A percentile compares a stretch with the other conserved stretches of the same genome.
phyloP scores from a whole-genome alignment of 2,329 filamentous ascomycete species.

The Chaetomiaceae sp. region DNA sequence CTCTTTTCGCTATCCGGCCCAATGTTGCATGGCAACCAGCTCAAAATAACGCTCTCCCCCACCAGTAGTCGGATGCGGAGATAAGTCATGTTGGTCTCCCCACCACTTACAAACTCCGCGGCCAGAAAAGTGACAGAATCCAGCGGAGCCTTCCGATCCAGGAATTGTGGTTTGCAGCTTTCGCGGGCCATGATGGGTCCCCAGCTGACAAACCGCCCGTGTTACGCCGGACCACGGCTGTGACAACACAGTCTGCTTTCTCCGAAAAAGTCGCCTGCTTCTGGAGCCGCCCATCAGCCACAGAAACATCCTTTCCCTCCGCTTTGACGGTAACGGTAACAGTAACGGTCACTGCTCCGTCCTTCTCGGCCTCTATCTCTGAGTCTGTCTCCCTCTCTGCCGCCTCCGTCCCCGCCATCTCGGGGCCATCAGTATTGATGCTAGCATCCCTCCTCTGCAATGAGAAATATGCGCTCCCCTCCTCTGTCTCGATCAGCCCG shows the following conservation, averaged over 20 bases:
- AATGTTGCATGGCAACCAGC: too few relatives aligned
- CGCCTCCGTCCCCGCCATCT: too few relatives aligned
- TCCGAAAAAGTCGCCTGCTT: constrained; percentile 3
- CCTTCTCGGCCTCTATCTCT: not conserved
- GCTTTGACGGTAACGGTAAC: not conserved
- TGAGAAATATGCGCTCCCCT: constrained; percentile 9
- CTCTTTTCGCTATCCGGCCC: too few relatives aligned
- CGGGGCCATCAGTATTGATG: too few relatives aligned
- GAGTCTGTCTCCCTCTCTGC: too few relatives aligned
- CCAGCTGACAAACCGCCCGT: not conserved
- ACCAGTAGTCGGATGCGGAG: too few relatives aligned
- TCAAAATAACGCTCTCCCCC: constrained; percentile 5
- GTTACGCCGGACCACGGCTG: constrained; percentile 10
- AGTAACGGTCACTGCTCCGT: not conserved
- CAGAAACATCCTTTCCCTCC: too few relatives aligned
- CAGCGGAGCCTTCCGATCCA: constrained; percentile 6
- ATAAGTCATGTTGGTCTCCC: too few relatives aligned
- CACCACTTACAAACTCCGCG: not conserved
- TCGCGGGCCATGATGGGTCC: not conserved
- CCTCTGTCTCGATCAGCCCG: not conserved
- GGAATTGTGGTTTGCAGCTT: not conserved
- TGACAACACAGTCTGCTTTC: constrained; percentile 6
- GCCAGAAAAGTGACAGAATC: constrained; percentile 13
- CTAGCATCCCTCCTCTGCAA: not conserved
- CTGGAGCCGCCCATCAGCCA: not conserved